Base-by-base conservation (phyloP, 2,329 filamentous ascomycete genomes). In the Purpureocillium lavendulum region DNA sequence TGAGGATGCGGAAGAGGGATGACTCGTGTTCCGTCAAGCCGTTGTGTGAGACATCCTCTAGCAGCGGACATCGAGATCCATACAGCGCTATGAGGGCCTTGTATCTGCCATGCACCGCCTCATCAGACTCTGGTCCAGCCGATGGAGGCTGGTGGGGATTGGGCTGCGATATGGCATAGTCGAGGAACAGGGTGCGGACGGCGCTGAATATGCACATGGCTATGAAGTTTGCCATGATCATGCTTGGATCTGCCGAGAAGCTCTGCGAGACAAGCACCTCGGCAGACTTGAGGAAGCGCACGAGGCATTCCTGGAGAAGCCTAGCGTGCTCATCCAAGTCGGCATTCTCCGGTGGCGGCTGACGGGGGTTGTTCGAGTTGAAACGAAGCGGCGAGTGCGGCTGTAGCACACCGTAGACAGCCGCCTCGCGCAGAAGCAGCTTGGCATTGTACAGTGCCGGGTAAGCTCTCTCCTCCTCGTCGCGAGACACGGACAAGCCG, bases 121-220 rank as follows among this genome's bases (percentile, higher is more conserved):
- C 39, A 17, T 40, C 33, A 4, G 30, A 31, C 18, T 40, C 40
- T 30, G 15, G 31, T 16, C 33, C 21, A 4, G 36, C 17, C 9
- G 29, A 17, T 7, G 13, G 24, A 9, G 30, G 13, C 26, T 40
- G 36, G 21, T 39, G 39, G 21, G 21, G 21, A 10, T 34, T 36
- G 40, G n/a, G 30, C 33, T 8, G 30, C 12, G n/a, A 12, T 17
- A 12, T 31, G 39, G 29, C 42, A 35, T 71, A 58, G 40, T 75
- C 70, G 13, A 69, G 58, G 5, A 77, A 56, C 2, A 79, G 62
- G 1, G 72, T 72, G 36, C 69, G 67, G 15, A 71, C 64, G 21
- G 73, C 61, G 50, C 73, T 77, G 49, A 79, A 76, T n/a, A 79
- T 69, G 52, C 74, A 77, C 14, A 79, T 54, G 11, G 75, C 69